These are phyloP conservation scores for Coprinellus aureogranulatus DNA, from an alignment of 768 basidiomycete species.

Conservation along the genomic window DNA sequence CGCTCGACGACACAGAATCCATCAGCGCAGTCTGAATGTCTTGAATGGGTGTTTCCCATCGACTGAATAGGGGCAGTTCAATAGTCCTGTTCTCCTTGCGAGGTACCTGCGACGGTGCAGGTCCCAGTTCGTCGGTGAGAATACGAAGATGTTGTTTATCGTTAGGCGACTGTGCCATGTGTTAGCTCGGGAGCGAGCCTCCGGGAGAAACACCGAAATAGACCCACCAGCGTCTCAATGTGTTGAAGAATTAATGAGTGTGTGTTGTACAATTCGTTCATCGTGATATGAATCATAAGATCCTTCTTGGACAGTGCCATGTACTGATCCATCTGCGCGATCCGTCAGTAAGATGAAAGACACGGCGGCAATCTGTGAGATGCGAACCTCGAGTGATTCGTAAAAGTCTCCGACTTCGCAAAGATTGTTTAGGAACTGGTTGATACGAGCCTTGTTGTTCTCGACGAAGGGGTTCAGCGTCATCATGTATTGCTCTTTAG, in stretches of 20 bases:
- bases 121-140: slow-evolving; percentile 91
- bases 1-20: slow-evolving; percentile 95
- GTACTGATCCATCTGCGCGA: slow-evolving; percentile 93
- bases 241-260: slow-evolving; percentile 94
- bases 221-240: slow-evolving; percentile 84
- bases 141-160: slow-evolving; percentile 98
- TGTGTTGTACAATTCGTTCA: slow-evolving; percentile 99
- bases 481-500: slow-evolving; percentile 99
- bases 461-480: slow-evolving; percentile 98
- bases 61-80: slow-evolving; percentile 88
- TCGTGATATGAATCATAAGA: slow-evolving; percentile 94
- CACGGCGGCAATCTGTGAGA: background rate
- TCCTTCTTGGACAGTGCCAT: slow-evolving; percentile 99
- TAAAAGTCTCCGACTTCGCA: slow-evolving; percentile 99
- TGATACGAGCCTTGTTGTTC: slow-evolving; percentile 97
- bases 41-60: slow-evolving; percentile 99
- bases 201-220: background rate
- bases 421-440: slow-evolving; percentile 92
- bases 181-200: too few relatives aligned
- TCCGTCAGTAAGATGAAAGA: too few relatives aligned
- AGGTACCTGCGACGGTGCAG: slow-evolving; percentile 92
- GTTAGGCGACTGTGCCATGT: slow-evolving; percentile 73
- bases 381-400: slow-evolving; percentile 88
- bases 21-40: slow-evolving; percentile 95
- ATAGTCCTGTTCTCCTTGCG: slow-evolving; percentile 97